Evolutionary conservation across 2,329 filamentous ascomycete genomes (phyloP).

Genomic region (Aspergillus neoniger): DNA sequence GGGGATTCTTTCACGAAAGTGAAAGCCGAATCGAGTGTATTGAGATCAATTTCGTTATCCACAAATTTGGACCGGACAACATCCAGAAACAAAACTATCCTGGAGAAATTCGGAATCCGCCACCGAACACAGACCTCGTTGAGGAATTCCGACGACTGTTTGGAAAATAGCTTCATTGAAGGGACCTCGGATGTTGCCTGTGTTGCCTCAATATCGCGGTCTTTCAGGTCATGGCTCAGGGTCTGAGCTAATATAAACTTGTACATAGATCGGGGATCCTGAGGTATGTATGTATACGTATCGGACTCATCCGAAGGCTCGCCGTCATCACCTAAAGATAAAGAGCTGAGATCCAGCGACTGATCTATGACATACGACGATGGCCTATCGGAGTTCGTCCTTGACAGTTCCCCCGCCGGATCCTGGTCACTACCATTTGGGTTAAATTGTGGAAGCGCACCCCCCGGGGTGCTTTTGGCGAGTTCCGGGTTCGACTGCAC

Average conservation of each 20-base stretch:
- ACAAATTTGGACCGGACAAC: constrained; percentile 82
- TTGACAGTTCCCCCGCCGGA: constrained; percentile 47
- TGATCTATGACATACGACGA: constrained; percentile 65
- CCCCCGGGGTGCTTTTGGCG: constrained; percentile 69
- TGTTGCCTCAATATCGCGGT: constrained; percentile 54
- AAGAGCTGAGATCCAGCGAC: constrained; percentile 59
- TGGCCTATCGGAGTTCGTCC: constrained; percentile 48
- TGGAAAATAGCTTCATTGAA: constrained; percentile 63
- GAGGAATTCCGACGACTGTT: constrained; percentile 77
- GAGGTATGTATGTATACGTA: constrained; percentile 85
- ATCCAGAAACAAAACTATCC: constrained; percentile 79
- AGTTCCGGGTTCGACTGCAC: constrained; percentile 82
- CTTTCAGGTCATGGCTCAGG: constrained; percentile 62
- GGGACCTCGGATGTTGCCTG: constrained; percentile 51
- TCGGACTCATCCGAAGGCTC: constrained; percentile 48
- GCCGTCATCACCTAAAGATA: constrained; percentile 60
- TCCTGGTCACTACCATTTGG: constrained; percentile 39
- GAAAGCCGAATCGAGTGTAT: constrained; percentile 82
- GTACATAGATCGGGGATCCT: constrained; percentile 80
- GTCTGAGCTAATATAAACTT: constrained; percentile 78
- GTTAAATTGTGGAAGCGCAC: constrained; percentile 60
- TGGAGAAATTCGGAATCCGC: constrained; percentile 81
- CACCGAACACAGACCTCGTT: constrained; percentile 84
- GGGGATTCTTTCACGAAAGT: constrained; percentile 74
- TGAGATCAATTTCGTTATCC: constrained; percentile 76